Base-by-base conservation (phyloP, 164 flowering plant species). In the Macadamia integrifolia region DNA sequence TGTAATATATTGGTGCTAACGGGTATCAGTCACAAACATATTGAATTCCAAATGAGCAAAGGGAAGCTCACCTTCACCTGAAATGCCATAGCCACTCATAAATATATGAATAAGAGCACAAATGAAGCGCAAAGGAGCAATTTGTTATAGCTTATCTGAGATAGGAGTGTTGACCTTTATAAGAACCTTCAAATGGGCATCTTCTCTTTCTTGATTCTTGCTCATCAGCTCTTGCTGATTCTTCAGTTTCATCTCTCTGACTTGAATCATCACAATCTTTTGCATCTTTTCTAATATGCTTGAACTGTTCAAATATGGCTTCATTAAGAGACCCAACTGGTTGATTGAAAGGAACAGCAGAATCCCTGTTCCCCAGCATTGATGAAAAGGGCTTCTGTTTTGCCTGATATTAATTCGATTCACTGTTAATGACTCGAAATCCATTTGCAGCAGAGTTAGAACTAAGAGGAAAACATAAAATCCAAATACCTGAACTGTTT, bases 281-380 rank as follows among this genome's bases (percentile, higher is more conserved):
- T 4, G 67, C 52, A 8, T 74, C 79, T 29, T 65, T 71, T 58
- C 48, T 63, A 55, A 62, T 32, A 50, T 56, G 71, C 72, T 84
- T 84, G 71, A 87, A 84, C 80, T 76, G 84, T 61, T 82, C 73
- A 35, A 89, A 79, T 60, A 78, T 70, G 62, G 55, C 71, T 58
- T 74, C 77, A 66, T 78, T 79, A 62, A 83, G 49, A 60, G 59
- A 69, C 8, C 55, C 0, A 55, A 14, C 65, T 31, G 42, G 60
- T 55, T 53, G 77, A 50, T 65, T 29, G 14, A 35, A 50, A 14
- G 73, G 57, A 58, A 69, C 76, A 65, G 28, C 65, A 30, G 44
- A 42, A 29, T 66, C 66, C 56, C 46, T 71, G 0, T 57, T 10
- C n/a, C 65, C 74, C 48, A 75, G 40, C 2, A 82, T 70, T 4